These are phyloP conservation scores for Luffa aegyptiaca DNA, from an alignment of 306 rosid species.

Conservation along the genomic window DNA sequence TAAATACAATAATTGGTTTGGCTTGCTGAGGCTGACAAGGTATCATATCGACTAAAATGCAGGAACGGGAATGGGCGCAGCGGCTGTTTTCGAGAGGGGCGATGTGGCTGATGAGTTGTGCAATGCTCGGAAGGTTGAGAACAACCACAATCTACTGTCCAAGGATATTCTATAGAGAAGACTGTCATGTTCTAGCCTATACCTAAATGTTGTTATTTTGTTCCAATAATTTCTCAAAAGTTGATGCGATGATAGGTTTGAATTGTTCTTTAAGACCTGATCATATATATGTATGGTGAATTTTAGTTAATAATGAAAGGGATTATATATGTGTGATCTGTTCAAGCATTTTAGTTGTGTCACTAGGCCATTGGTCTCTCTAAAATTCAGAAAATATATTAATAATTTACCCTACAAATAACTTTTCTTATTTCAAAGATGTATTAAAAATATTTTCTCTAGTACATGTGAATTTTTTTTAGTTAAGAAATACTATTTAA, in stretches of 20 bases:
- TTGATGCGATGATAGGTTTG: background rate
- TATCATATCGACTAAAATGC: slow-evolving; percentile 4
- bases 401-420: too few relatives aligned
- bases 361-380: background rate
- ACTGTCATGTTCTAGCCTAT: background rate
- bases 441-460: too few relatives aligned
- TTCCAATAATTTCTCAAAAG: background rate
- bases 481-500: too few relatives aligned
- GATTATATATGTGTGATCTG: background rate
- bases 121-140: slow-evolving; percentile 49
- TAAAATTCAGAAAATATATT: background rate
- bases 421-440: too few relatives aligned
- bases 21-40: background rate
- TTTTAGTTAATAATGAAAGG: background rate
- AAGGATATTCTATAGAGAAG: slow-evolving; percentile 59
- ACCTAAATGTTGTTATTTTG: background rate
- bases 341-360: background rate
- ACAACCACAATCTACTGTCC: slow-evolving; percentile 28
- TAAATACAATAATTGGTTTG: background rate
- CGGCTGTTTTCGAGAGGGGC: slow-evolving; percentile 92
- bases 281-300: background rate
- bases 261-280: background rate
- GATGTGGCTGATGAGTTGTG: slow-evolving; percentile 57
- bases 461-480: too few relatives aligned
- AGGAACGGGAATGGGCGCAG: slow-evolving; percentile 99